phyloP scores from a whole-genome alignment of 257 asterid genomes.

The Buddleja alternifolia region DNA sequence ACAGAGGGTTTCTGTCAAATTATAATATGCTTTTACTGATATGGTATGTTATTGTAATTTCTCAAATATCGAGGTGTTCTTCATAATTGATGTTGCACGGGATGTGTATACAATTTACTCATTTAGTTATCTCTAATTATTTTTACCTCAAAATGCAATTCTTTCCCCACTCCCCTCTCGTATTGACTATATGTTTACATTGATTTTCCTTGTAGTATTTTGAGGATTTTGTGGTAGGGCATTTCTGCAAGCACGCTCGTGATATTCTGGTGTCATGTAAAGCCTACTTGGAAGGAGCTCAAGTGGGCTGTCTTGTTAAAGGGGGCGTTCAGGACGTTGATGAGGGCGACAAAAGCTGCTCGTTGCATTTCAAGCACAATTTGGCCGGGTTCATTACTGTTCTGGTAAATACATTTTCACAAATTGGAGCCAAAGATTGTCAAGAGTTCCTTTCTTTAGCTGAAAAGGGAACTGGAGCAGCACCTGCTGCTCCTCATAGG shows the following conservation, averaged over 20 bases:
- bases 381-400: constrained; percentile 46
- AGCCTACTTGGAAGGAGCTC: constrained; percentile 86
- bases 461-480: constrained; percentile 28
- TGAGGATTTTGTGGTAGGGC: constrained; percentile 77
- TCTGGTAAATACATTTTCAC: constrained; percentile 52
- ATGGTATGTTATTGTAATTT: too few species aligned
- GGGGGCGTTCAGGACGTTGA: constrained; percentile 87
- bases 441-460: constrained; percentile 55
- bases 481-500: constrained; percentile 19
- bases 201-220: constrained; percentile 60
- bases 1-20: too few species aligned
- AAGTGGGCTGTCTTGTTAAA: constrained; percentile 78
- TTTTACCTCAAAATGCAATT: background rate
- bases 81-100: too few species aligned
- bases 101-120: too few species aligned
- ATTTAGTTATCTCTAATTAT: too few species aligned
- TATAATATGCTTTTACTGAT: too few species aligned
- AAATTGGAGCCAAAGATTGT: constrained; percentile 67
- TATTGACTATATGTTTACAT: background rate
- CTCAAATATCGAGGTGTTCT: too few species aligned
- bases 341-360: constrained; percentile 70
- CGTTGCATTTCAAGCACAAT: constrained; percentile 47
- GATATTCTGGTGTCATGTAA: constrained; percentile 73
- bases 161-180: background rate
- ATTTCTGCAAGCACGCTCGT: constrained; percentile 62